Conservation (phyloP, 1,139 yeast species). For the Hyphopichia wangnamkhiaoensis region DNA sequence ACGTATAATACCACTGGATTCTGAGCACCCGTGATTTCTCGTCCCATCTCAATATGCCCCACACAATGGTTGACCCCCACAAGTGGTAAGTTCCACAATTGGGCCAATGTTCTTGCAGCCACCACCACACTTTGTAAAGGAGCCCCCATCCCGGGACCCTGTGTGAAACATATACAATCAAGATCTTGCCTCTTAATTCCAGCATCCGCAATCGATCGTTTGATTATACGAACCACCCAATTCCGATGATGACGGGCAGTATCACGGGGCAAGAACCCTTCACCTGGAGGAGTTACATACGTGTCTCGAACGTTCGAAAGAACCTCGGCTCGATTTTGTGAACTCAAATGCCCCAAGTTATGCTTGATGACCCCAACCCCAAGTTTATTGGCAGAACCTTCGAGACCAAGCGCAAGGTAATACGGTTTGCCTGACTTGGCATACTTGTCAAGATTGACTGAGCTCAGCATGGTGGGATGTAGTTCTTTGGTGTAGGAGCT, state of each 20-base stretch:
- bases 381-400: slow-evolving; percentile 94
- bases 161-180: slow-evolving; percentile 93
- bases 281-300: slow-evolving; percentile 95
- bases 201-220: slow-evolving; percentile 66
- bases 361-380: slow-evolving; percentile 94
- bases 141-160: slow-evolving; percentile 99
- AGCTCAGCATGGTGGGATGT: too few relatives aligned
- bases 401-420: slow-evolving; percentile 83
- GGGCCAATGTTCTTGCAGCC: slow-evolving; percentile 85
- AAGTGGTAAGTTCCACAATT: slow-evolving; percentile 79
- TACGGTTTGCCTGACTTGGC: slow-evolving; percentile 45
- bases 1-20: slow-evolving; percentile 96
- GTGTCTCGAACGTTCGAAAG: slow-evolving; percentile 91
- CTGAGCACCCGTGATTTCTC: slow-evolving; percentile 93
- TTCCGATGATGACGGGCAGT: slow-evolving; percentile 95
- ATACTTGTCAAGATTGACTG: slow-evolving; percentile 39
- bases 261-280: slow-evolving; percentile 93
- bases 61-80: slow-evolving; percentile 97
- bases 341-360: slow-evolving; percentile 49
- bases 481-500: too few relatives aligned
- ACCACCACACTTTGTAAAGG: slow-evolving; percentile 92
- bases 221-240: slow-evolving; percentile 87
- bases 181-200: slow-evolving; percentile 56
- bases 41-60: slow-evolving; percentile 98
- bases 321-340: slow-evolving; percentile 66